Evolutionary conservation across 2,329 filamentous ascomycete genomes (phyloP), one percentile per base, ranked within the genome.

Genomic region (Pseudogymnoascus destructans): DNA sequence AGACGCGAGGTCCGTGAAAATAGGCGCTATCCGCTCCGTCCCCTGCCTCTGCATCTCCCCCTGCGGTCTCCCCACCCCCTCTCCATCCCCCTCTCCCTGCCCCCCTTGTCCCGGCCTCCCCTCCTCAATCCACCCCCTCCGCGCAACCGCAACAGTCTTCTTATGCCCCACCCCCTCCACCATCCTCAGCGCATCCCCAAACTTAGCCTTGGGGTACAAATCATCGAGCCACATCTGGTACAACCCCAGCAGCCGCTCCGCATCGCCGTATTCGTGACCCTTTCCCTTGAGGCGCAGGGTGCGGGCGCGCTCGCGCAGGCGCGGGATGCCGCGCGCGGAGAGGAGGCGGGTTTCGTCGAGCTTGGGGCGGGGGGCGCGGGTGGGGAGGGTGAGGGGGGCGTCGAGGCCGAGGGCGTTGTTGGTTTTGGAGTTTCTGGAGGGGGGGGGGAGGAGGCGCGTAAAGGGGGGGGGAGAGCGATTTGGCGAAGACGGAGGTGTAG

Each of bases 161-260:
- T 86, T 89, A 71, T 96, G 93, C 1, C 93, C 93, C 0, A 89
- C 77, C 72, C 95, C 96, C 70, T 98, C 93, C 2, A 97, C 88
- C 75, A 97, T 95, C 36, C 79, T 75, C 5, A 97, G 75, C 2
- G 87, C 93, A 67, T 98, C 93, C 54, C 87, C 80, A 67, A 98
- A 98, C 67, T 90, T 92, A 4, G 92, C 93, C 67, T 95, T 90
- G 10, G 93, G 93, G 67, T 91, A 98, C 10, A 98, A 77, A 67
- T 96, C 90, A 71, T 98, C 92, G 1, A 98, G 85, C 93, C 93
- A 98, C 59, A 95, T 73, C 70, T 97, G 93, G 69, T 97, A 98
- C 69, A 95, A 88, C 21, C 87, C 89, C 54, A 98, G 77, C 21
- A 98, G 78, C 13, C 84, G 82, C 0, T 85, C 80, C 9, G 90